These are phyloP conservation scores for Cercospora zeina DNA, from an alignment of 2,329 filamentous ascomycete species.

Conservation along the genomic window DNA sequence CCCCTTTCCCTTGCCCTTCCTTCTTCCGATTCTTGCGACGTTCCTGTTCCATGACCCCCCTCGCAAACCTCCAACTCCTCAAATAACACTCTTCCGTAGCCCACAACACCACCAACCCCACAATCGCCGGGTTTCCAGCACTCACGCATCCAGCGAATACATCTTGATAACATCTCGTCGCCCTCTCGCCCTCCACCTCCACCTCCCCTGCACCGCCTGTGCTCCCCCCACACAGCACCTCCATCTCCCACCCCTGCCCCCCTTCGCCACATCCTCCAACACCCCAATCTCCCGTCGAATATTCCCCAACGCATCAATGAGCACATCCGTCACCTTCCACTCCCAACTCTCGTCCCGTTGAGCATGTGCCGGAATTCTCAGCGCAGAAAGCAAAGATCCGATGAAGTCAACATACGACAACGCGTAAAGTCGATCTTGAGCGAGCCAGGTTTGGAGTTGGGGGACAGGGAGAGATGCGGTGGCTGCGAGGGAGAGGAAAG, in stretches of 20 bases:
- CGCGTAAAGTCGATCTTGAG: slow-evolving; percentile 70
- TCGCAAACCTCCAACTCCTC: slow-evolving; percentile 50
- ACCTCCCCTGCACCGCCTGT: no score
- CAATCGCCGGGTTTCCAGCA: slow-evolving; percentile 56
- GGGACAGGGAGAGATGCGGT: slow-evolving; percentile 60
- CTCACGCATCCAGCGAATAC: slow-evolving; percentile 60
- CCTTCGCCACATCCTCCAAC: slow-evolving; percentile 63
- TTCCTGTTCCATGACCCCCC: slow-evolving; percentile 26
- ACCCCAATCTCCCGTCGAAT: slow-evolving; percentile 66
- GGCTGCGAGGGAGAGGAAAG: slow-evolving; percentile 66
- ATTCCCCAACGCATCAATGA: slow-evolving; percentile 65
- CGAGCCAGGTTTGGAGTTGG: slow-evolving; percentile 65
- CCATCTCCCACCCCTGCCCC: slow-evolving; percentile 46
- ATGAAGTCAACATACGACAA: slow-evolving; percentile 69
- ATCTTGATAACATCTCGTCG: slow-evolving; percentile 53
- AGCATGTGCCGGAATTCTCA: slow-evolving; percentile 52
- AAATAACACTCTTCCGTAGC: slow-evolving; percentile 65
- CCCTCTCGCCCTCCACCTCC: slow-evolving; percentile 24
- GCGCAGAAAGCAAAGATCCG: slow-evolving; percentile 61
- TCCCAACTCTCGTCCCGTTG: slow-evolving; percentile 51
- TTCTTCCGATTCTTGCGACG: background rate
- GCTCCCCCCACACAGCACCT: slow-evolving; percentile 42
- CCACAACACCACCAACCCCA: slow-evolving; percentile 71
- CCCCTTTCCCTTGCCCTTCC: slow-evolving; percentile 37
- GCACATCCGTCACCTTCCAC: slow-evolving; percentile 60